A percentile compares a stretch with the other conserved stretches of the same genome.
Conservation (phyloP, 2,329 filamentous ascomycete species). For the Fusarium tjaetaba region DNA sequence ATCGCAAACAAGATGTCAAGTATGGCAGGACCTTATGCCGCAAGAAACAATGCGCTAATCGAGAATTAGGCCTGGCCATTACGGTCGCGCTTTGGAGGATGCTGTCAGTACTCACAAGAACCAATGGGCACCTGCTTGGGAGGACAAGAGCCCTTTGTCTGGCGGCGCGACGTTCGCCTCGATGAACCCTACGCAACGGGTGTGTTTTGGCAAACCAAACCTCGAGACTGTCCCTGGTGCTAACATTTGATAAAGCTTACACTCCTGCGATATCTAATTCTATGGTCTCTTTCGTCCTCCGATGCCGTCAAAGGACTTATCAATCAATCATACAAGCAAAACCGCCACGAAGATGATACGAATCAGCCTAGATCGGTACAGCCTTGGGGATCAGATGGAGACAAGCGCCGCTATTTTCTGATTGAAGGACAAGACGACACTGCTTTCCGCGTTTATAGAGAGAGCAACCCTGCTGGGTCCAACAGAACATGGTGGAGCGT, state of each 20-base stretch:
- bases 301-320: conserved; percentile 84
- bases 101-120: conserved; percentile 84
- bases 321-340: conserved; percentile 88
- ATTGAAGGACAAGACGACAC: conserved; percentile 96
- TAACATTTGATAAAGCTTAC: conserved; percentile 68
- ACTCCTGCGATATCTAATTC: conserved; percentile 81
- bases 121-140: conserved; percentile 91
- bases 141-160: conserved; percentile 81
- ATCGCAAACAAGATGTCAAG: conserved; percentile 99
- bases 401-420: conserved; percentile 92
- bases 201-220: conserved; percentile 55
- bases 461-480: conserved; percentile 83
- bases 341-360: conserved; percentile 78
- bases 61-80: conserved; percentile 82
- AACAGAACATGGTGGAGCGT: conserved; percentile 91
- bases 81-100: conserved; percentile 92
- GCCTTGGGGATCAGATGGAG: conserved; percentile 87
- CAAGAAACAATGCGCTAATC: conserved; percentile 23
- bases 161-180: conserved; percentile 83
- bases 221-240: background rate
- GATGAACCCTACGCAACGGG: conserved; percentile 84
- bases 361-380: conserved; percentile 92
- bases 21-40: conserved; percentile 59
- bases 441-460: conserved; percentile 90
- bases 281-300: conserved; percentile 91